Evolutionary conservation across 164 flowering plant genomes (phyloP).

Genomic region (Vitis vinifera): DNA sequence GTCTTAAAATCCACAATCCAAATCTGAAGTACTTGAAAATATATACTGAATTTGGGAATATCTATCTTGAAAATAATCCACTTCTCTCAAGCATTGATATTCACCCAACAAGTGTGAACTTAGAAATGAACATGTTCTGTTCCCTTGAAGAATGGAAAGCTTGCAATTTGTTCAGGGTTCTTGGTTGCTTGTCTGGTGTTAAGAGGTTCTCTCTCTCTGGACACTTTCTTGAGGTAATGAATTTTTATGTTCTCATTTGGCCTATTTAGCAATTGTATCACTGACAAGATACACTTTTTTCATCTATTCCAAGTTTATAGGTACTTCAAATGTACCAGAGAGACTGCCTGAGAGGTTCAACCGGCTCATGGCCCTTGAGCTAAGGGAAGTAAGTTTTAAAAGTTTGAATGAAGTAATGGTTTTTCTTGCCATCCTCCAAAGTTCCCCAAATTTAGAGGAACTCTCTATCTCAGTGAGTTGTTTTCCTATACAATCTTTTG

Average conservation of each 20-base stretch:
- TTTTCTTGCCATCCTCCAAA: slow-evolving; percentile 4
- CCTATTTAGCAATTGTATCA: not conserved
- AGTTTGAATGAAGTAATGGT: not conserved
- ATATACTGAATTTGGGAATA: slow-evolving; percentile 9
- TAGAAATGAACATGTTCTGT: not conserved
- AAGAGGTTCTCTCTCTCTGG: slow-evolving; percentile 2
- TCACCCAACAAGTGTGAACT: not conserved
- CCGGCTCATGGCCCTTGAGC: slow-evolving; percentile 6
- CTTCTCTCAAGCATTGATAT: slow-evolving; percentile 5
- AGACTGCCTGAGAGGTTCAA: not conserved
- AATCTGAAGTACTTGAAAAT: slow-evolving; percentile 14
- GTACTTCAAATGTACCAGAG: not conserved
- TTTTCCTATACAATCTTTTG: too few species aligned
- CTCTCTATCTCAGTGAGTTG: slow-evolving; percentile 10
- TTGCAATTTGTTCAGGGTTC: slow-evolving; percentile 1
- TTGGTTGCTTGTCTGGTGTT: slow-evolving; percentile 6
- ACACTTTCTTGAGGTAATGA: slow-evolving; percentile 13
- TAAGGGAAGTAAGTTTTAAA: slow-evolving; percentile 10
- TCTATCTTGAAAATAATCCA: slow-evolving; percentile 4
- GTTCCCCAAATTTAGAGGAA: slow-evolving; percentile 14
- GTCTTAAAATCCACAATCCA: slow-evolving; percentile 7
- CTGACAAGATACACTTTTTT: not conserved
- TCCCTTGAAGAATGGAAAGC: not conserved
- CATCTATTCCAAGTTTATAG: slow-evolving; percentile 11
- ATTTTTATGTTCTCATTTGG: not conserved